Base-by-base conservation (phyloP, 1,284 basidiomycete species). In the Rhodofomes roseus region DNA sequence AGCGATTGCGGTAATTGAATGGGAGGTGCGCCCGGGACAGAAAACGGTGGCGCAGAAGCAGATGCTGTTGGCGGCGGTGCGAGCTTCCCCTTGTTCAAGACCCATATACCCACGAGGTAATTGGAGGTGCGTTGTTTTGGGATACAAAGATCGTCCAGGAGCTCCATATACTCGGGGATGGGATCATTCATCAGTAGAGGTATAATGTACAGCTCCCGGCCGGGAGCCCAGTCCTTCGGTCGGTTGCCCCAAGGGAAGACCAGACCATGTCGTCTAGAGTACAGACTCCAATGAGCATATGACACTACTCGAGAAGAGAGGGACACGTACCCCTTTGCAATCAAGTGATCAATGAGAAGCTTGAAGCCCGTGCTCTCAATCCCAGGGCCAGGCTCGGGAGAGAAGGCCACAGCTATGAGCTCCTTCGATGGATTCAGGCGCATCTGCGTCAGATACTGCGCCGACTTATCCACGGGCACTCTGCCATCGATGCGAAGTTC, bases 131-230 rank as follows among this genome's bases (percentile, higher is more conserved):
- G 81, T 14, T 75, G 71, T 60, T 80, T 81, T 6, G 92, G 89
- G 0, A 98, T 71, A 54, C 78, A 78, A 57, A 92, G 80, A n/a
- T 90, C 82, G 66, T 96, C 94, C 56, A 96, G 75, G 1, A 96
- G 78, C 64, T 95, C 92, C 62, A 96, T 82, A 66, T 89, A 94
- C 60, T 96, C 93, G 0, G 95, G 95, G 0, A 93, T 74, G 0
- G 87, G 78, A 54, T 90, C 83, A 27, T 76, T 78, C 16, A 90
- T 81, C 20, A 82, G 77, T 6, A 97, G 74, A 1, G 95, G 95
- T 22, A 96, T 83, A 60, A 96, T 82, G 69, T 98, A 98, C 36
- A 96, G 75, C 71, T 98, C 95, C 63, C 89, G 88, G 31, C 93
- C 92, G 20, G 89, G 89, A 61, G 85, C 82, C 62, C 84, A 74